Conservation (phyloP, 495 filamentous ascomycete genomes). For the Glonium stellatum region DNA sequence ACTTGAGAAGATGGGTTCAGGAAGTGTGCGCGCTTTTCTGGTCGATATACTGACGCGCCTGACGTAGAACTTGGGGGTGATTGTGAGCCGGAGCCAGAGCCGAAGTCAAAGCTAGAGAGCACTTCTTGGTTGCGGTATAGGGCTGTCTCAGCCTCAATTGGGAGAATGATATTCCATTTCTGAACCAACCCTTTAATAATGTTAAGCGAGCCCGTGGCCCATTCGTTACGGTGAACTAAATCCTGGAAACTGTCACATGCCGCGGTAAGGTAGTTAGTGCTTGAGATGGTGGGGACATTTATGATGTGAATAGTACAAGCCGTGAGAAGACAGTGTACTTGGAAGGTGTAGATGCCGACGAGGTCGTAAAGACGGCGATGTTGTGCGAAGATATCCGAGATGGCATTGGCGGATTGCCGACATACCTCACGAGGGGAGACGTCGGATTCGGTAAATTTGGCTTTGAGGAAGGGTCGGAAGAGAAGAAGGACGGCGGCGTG, state of each 20-base stretch:
- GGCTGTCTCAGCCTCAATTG: conserved; percentile 20
- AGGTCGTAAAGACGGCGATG: conserved; percentile 32
- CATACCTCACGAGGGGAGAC: conserved; percentile 34
- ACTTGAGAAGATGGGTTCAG: conserved; percentile 10
- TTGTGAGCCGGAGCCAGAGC: conserved; percentile 28
- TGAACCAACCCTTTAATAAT: conserved; percentile 26
- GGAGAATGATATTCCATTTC: conserved; percentile 33
- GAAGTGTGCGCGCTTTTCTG: conserved; percentile 7
- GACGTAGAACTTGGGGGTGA: no score
- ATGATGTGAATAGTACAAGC: conserved; percentile 37
- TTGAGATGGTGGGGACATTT: conserved; percentile 23
- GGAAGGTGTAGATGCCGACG: conserved; percentile 25
- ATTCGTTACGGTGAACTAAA: conserved; percentile 19
- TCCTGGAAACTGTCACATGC: conserved; percentile 30
- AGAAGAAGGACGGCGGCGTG: conserved; percentile 35
- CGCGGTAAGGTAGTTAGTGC: conserved; percentile 15
- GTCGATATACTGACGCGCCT: neutral
- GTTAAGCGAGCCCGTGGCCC: conserved; percentile 19
- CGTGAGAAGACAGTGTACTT: conserved; percentile 32
- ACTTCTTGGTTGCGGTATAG: conserved; percentile 13
- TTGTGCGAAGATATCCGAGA: conserved; percentile 26
- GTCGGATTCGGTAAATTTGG: conserved; percentile 25
- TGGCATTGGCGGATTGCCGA: conserved; percentile 28
- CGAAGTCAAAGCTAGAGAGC: conserved; percentile 5
- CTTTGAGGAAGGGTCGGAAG: conserved; percentile 37